Percentiles rank a stretch among this genome's conserved stretches.
Conservation (phyloP, 768 basidiomycete genomes). For the Leccinum truebloodii region DNA sequence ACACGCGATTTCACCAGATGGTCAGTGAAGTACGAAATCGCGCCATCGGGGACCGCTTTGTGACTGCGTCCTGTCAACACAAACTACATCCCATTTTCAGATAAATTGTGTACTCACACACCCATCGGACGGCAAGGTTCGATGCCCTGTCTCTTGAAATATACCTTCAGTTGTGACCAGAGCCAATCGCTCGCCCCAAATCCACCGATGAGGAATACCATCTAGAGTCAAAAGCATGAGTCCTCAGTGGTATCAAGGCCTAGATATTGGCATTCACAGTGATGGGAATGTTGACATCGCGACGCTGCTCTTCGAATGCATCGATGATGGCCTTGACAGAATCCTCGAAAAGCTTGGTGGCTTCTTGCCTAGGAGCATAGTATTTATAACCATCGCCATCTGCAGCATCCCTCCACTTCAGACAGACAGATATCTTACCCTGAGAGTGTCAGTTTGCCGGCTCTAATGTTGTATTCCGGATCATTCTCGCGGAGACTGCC, state of each 20-base stretch:
- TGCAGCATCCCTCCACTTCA: background rate
- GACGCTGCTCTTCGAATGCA: constrained; percentile 33
- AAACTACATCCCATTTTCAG: background rate
- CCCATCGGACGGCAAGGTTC: constrained; percentile 46
- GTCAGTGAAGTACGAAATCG: constrained; percentile 40
- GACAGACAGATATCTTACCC: constrained; percentile 26
- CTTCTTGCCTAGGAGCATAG: constrained; percentile 30
- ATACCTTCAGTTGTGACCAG: constrained; percentile 40
- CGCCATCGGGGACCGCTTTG: constrained; percentile 55
- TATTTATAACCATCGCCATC: background rate
- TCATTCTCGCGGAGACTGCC: constrained; percentile 39
- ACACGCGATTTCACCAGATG: constrained; percentile 46
- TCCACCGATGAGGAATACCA: constrained; percentile 49
- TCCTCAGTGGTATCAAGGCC: background rate
- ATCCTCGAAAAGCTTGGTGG: constrained; percentile 42
- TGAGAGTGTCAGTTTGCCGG: constrained; percentile 36
- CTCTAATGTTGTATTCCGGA: constrained; percentile 27
- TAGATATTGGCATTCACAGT: constrained; percentile 25
- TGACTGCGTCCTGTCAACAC: constrained; percentile 10
- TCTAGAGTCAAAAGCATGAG: constrained; percentile 1
- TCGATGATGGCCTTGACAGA: constrained; percentile 36
- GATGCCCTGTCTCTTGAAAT: constrained; percentile 37
- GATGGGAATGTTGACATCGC: constrained; percentile 24
- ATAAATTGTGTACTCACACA: constrained; percentile 40
- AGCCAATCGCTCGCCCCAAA: constrained; percentile 49